phyloP scores from a whole-genome alignment of 2,329 filamentous ascomycete genomes.

The Orbilia quercus region DNA sequence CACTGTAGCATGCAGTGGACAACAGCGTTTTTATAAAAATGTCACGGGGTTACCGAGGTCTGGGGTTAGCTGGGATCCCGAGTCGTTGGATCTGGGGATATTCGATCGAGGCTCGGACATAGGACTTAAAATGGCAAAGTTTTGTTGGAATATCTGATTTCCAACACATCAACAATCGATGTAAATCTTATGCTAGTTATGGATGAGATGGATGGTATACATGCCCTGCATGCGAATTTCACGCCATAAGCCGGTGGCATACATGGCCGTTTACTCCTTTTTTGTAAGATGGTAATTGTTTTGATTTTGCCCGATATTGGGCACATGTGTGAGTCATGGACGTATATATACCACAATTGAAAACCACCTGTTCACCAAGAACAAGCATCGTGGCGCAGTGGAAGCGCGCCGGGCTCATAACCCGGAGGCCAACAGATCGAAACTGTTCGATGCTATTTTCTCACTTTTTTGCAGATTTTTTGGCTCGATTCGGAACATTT shows the following conservation, averaged over 20 bases:
- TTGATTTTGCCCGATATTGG: too few species aligned
- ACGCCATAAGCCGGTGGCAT: too few species aligned
- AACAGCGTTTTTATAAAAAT: too few species aligned
- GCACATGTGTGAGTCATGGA: conserved; percentile 29
- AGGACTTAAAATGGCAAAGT: conserved; percentile 21
- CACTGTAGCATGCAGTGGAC: too few species aligned
- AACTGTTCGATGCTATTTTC: conserved; percentile 56
- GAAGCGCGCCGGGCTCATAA: conserved; percentile 57
- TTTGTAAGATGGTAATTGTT: too few species aligned
- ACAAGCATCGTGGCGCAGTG: conserved; percentile 56
- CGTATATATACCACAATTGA: conserved; percentile 13
- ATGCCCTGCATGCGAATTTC: not conserved
- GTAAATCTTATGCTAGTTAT: not conserved
- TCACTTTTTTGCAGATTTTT: conserved; percentile 42
- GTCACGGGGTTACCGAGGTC: too few species aligned
- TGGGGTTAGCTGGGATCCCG: not conserved
- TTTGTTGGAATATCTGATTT: not conserved
- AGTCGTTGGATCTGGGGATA: too few species aligned
- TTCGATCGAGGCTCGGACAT: conserved; percentile 11
- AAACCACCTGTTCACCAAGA: conserved; percentile 5
- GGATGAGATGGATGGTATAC: not conserved
- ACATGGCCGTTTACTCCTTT: too few species aligned
- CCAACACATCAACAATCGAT: conserved; percentile 2
- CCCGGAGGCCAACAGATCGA: conserved; percentile 57
- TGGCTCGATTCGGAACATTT: conserved; percentile 17